Conservation (phyloP, 768 basidiomycete genomes). For the Tulasnella calospora region DNA sequence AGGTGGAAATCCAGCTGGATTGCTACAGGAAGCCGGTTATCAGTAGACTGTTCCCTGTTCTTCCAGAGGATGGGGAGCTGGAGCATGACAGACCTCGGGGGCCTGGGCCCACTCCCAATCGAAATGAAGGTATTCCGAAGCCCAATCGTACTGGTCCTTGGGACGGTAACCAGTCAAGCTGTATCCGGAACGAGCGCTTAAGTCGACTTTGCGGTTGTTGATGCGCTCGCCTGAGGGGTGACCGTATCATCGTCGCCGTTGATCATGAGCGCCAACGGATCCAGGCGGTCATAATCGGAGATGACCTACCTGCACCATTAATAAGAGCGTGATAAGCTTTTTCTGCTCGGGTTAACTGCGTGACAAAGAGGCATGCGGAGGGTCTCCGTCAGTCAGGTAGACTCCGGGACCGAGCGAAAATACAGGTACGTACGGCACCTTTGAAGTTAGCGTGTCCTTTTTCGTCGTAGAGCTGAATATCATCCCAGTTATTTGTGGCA, state of each 20-base stretch:
- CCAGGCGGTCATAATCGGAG: background rate
- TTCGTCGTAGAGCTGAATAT: slow-evolving; percentile 18
- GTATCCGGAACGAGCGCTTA: slow-evolving; percentile 54
- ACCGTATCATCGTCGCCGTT: background rate
- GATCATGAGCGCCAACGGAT: too few relatives aligned
- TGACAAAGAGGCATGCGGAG: background rate
- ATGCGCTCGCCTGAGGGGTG: slow-evolving; percentile 43
- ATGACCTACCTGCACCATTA: background rate
- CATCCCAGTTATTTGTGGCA: slow-evolving; percentile 12
- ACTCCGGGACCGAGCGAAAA: background rate
- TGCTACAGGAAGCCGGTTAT: background rate
- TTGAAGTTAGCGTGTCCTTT: background rate
- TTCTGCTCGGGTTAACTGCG: background rate
- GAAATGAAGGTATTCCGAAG: slow-evolving; percentile 55
- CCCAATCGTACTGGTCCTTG: slow-evolving; percentile 45
- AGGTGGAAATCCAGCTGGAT: slow-evolving; percentile 22
- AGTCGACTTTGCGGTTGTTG: slow-evolving; percentile 47
- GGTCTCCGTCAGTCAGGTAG: background rate
- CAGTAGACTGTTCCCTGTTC: background rate
- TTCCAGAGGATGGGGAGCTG: too few relatives aligned
- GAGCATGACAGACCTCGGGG: too few relatives aligned
- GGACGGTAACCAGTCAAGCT: slow-evolving; percentile 48
- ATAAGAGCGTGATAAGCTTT: background rate
- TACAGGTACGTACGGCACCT: background rate
- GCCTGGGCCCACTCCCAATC: slow-evolving; percentile 53